These are phyloP conservation scores for Heterobasidion occidentale DNA, from an alignment of 1,284 basidiomycete genomes.

Conservation along the genomic window DNA sequence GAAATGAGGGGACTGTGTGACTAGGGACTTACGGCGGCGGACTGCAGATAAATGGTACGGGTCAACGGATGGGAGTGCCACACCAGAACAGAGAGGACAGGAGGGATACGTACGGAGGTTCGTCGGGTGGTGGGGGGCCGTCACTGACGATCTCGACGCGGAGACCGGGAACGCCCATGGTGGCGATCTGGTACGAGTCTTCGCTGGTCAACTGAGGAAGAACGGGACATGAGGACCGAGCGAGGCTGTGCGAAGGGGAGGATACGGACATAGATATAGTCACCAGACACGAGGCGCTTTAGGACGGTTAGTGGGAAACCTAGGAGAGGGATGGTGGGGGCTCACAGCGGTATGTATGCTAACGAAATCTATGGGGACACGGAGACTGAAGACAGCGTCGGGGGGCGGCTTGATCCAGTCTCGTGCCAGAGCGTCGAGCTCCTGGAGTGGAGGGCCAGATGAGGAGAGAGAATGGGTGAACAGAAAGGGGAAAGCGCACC, in stretches of 20 bases:
- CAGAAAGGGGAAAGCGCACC: conserved; percentile 24
- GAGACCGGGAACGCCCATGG: conserved; percentile 67
- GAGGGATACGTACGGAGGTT: conserved; percentile 57
- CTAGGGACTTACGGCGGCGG: conserved; percentile 57
- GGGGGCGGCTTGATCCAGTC: conserved; percentile 80
- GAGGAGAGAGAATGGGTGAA: conserved; percentile 2
- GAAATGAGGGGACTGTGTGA: background rate
- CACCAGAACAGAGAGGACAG: background rate
- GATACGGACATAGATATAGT: conserved; percentile 65
- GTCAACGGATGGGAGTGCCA: background rate
- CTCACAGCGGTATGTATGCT: conserved; percentile 72
- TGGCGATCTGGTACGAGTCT: conserved; percentile 77
- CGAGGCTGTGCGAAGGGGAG: background rate
- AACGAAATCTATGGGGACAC: conserved; percentile 76
- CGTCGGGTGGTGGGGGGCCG: conserved; percentile 67
- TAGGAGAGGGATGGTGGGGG: conserved; percentile 7
- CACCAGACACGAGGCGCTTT: conserved; percentile 67
- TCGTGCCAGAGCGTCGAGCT: conserved; percentile 67
- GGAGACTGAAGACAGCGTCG: conserved; percentile 60
- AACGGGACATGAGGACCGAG: conserved; percentile 4
- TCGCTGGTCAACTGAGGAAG: conserved; percentile 59
- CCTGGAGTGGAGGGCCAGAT: conserved; percentile 31
- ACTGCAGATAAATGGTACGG: conserved; percentile 21
- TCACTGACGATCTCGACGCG: conserved; percentile 78
- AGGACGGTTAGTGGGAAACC: background rate